Base-by-base conservation (phyloP, 1,284 basidiomycete species). In the Leccinum holopus region DNA sequence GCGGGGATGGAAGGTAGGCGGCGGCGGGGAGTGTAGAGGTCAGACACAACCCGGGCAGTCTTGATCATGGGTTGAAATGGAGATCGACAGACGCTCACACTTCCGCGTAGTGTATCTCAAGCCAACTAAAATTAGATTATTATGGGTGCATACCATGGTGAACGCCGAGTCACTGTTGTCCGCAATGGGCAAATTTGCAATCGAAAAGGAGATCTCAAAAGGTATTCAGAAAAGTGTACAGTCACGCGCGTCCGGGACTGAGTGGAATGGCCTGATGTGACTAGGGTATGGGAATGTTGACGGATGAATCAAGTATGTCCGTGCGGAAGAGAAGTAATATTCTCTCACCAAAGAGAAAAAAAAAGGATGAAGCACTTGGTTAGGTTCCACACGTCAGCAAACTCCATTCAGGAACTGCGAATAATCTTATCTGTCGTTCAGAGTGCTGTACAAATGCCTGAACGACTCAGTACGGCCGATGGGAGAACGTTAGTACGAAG, bases 61-160 rank as follows among this genome's bases (percentile, higher is more conserved):
- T 21, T 2, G 8, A 11, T 52, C 41, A 49, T 52, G 25, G 5
- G 25, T 62, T 57, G 16, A 64, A 64, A 30, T 21, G 11, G 33
- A 6, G 28, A 61, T 21, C 11, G 18, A 14, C 2, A 37, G 21
- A 47, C 49, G 41, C 39, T 57, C 63, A 55, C 53, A 54, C 54
- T 63, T 54, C 16, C 54, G 49, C 32, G 33, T 52, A 59, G 57
- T 7, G 51, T 16, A 18, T 16, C 54, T 53, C 9, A 37, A 25
- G 33, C 12, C 6, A 49, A 54, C 58, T 41, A 65, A 66, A 64
- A 62, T 64, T 66, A 64, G 64, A 65, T 28, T 18, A 4, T 18
- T 25, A 21, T 61, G 58, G 21, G 58, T 55, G 35, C 18, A 39
- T 41, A 49, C 25, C 28, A 11, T 10, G 4, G 33, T 33, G 49